These are phyloP conservation scores for Yamadazyma conglobata DNA, from an alignment of 1,139 yeast species.

Conservation along the genomic window DNA sequence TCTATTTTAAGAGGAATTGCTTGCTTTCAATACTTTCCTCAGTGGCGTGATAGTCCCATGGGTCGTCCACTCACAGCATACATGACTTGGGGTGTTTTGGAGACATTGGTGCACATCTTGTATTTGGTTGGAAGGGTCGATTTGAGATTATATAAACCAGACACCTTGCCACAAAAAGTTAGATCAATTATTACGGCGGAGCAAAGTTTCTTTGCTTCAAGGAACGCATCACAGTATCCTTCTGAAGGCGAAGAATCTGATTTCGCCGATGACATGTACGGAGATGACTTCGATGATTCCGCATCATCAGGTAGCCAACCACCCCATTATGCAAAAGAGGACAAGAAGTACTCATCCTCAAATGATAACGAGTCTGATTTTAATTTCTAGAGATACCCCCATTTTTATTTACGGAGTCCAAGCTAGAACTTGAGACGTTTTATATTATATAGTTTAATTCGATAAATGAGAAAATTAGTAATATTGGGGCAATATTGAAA, in stretches of 20 bases:
- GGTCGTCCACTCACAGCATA: constrained; percentile 30
- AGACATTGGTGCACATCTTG: constrained; percentile 30
- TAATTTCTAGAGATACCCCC: too few relatives aligned
- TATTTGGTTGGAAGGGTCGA: constrained; percentile 45
- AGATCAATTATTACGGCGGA: constrained; percentile 42
- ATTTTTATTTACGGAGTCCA: too few relatives aligned
- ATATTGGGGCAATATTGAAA: too few relatives aligned
- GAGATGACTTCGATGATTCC: constrained; percentile 5
- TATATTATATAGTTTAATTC: too few relatives aligned
- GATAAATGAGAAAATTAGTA: too few relatives aligned
- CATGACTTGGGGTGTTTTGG: constrained; percentile 40
- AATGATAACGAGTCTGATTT: constrained; percentile 16
- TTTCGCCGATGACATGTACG: constrained; percentile 8
- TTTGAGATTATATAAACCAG: constrained; percentile 46
- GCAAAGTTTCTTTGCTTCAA: constrained; percentile 28
- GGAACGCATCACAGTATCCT: constrained; percentile 9
- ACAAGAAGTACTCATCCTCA: constrained; percentile 7
- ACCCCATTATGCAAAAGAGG: constrained; percentile 10
- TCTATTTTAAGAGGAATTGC: constrained; percentile 31
- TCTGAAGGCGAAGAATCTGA: constrained; percentile 13
- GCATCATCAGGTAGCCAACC: constrained; percentile 7
- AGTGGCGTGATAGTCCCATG: constrained; percentile 11
- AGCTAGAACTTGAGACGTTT: too few relatives aligned
- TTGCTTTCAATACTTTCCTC: constrained; percentile 26
- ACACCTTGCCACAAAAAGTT: constrained; percentile 35